Evolutionary conservation across 768 basidiomycete species (phyloP).

Genomic region (Holtermanniella nyarrowii): DNA sequence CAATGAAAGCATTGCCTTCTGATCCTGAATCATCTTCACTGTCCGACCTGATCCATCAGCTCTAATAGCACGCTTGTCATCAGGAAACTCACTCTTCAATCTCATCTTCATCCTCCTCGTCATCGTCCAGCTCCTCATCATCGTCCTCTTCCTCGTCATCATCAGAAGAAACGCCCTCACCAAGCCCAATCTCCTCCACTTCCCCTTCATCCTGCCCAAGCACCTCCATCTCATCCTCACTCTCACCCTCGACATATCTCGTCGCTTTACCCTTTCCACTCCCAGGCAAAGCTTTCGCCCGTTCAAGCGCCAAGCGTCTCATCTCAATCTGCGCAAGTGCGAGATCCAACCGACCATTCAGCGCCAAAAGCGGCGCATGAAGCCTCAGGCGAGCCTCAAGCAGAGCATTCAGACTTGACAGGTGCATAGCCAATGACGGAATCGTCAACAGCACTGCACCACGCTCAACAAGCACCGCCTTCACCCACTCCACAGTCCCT

Average conservation of each 20-base stretch:
- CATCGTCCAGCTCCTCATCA: constrained; percentile 23
- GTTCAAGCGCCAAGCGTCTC: constrained; percentile 59
- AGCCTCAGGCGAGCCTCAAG: constrained; percentile 68
- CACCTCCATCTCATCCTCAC: constrained; percentile 54
- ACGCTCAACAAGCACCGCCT: constrained; percentile 71
- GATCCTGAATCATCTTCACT: constrained; percentile 61
- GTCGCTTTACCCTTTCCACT: constrained; percentile 31
- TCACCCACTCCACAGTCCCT: constrained; percentile 43
- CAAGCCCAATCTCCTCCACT: constrained; percentile 22
- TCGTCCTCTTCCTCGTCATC: constrained; percentile 22
- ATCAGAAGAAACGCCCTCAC: constrained; percentile 44
- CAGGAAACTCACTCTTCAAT: too few relatives aligned
- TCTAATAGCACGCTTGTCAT: too few relatives aligned
- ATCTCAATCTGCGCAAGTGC: constrained; percentile 88
- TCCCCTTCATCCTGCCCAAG: constrained; percentile 49
- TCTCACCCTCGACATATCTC: constrained; percentile 69
- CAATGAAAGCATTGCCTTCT: constrained; percentile 41
- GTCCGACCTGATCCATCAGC: too few relatives aligned
- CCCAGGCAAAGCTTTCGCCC: constrained; percentile 37
- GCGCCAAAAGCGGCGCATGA: constrained; percentile 70
- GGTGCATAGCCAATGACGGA: constrained; percentile 77
- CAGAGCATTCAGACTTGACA: constrained; percentile 68
- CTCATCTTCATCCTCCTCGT: constrained; percentile 21
- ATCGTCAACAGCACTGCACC: constrained; percentile 94
- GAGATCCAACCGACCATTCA: constrained; percentile 85